phyloP scores from a whole-genome alignment of 257 asterid genomes.

The Nicotiana noctiflora region DNA sequence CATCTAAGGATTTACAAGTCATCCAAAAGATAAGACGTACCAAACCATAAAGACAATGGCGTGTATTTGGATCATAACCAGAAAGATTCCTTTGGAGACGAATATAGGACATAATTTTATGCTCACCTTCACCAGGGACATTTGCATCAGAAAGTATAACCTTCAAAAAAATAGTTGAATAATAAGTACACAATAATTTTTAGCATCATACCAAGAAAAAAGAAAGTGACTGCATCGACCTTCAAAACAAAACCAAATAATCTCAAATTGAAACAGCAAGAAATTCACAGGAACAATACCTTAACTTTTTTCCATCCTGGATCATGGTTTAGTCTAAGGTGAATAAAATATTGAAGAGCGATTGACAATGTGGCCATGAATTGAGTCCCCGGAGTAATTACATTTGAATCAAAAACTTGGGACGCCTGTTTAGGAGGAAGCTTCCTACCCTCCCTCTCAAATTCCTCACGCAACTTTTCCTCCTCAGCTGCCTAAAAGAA shows the following conservation, averaged over 20 bases:
- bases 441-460: conserved; percentile 35
- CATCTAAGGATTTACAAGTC: neutral
- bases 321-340: conserved; percentile 19
- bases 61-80: conserved; percentile 52
- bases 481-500: conserved; percentile 40
- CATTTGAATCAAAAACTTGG: conserved; percentile 41
- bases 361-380: conserved; percentile 41
- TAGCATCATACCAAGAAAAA: neutral
- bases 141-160: conserved; percentile 61
- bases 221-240: neutral
- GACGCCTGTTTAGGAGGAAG: conserved; percentile 41
- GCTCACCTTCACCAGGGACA: conserved; percentile 82
- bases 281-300: conserved; percentile 26
- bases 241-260: neutral
- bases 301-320: conserved; percentile 46
- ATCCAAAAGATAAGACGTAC: conserved; percentile 18
- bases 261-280: neutral
- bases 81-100: conserved; percentile 40
- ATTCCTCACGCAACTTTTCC: conserved; percentile 27
- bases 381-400: conserved; percentile 58
- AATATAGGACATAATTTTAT: conserved; percentile 55
- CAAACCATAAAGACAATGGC: conserved; percentile 62
- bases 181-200: neutral
- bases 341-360: conserved; percentile 33
- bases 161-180: conserved; percentile 20